Evolutionary conservation across 768 basidiomycete species (phyloP), one percentile per base, ranked within the genome.

Genomic region (Pleurotus ostreatus): DNA sequence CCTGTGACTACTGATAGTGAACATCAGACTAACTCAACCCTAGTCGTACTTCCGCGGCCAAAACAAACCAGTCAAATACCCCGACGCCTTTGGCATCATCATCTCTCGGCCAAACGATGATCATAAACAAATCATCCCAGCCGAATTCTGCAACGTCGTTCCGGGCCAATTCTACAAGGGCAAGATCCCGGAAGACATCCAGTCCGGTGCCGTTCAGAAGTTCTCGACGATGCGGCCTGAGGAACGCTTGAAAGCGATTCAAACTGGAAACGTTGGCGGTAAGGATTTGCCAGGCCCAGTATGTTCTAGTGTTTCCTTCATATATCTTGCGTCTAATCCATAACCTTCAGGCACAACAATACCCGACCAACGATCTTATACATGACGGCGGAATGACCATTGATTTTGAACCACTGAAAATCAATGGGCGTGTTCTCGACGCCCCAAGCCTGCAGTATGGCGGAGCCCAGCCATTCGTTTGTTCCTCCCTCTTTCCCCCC

Each of bases 131-230:
- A 65, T 77, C n/a, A 66, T 84, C 4, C 84, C 84, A 0, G 71
- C 77, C 0, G 83, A 86, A 56, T 57, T 81, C 0, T 83, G 80
- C 54, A 22, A 59, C 0, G 58, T 86, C 9, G 60, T 73, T 3
- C 69, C 73, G 0, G 75, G 80, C 2, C 84, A 86, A 53, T 61
- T 82, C 0, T 84, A 73, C 61, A 78, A 66, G 52, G 70, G 73
- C 49, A 77, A 70, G 56, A 57, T 84, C 0, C 75, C 76, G 0
- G 71, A 72, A 0, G 67, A 74, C 6, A 53, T 68, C 2, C 59
- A 49, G 60, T 38, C 73, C 59, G 40, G 66, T 5, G 65, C 65
- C 0, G 78, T 81, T 60, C 75, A 84, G 0, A 70, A 69, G 1
- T 84, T 84, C 48, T 71, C 83, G 0, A 78, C 78, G 0, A 67